Conservation (phyloP, 2,329 filamentous ascomycete species). For the Sphaerulina populicola region DNA sequence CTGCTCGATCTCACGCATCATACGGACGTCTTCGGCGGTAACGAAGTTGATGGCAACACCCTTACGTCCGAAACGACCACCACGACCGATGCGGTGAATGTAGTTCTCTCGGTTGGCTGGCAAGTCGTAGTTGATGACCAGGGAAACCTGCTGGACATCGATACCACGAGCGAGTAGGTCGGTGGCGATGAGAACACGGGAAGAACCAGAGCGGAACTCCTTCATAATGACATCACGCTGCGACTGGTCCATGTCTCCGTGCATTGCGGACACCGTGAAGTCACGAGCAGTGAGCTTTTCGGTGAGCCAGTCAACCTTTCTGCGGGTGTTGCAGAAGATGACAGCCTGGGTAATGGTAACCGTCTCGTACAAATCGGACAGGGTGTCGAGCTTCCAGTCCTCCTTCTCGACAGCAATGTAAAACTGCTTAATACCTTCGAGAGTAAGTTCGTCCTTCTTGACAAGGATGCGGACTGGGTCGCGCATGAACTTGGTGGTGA, state of each 20-base stretch:
- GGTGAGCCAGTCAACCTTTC: slow-evolving; percentile 99
- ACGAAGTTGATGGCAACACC: slow-evolving; percentile 99
- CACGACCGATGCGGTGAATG: slow-evolving; percentile 99
- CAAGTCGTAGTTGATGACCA: slow-evolving; percentile 99
- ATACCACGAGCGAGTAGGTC: slow-evolving; percentile 98
- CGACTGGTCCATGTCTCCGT: slow-evolving; percentile 97
- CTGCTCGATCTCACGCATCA: slow-evolving; percentile 99
- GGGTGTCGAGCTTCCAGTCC: slow-evolving; percentile 99
- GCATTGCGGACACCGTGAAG: slow-evolving; percentile 99
- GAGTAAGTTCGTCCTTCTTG: slow-evolving; percentile 99
- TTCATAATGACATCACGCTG: slow-evolving; percentile 99
- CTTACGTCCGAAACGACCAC: slow-evolving; percentile 99
- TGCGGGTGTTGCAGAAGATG: slow-evolving; percentile 99
- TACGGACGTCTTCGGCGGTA: slow-evolving; percentile 95
- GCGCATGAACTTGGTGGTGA: slow-evolving; percentile 99
- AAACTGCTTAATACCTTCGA: slow-evolving; percentile 99
- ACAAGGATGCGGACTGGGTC: slow-evolving; percentile 98
- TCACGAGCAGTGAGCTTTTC: slow-evolving; percentile 96
- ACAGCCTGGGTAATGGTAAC: slow-evolving; percentile 99
- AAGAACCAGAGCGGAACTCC: slow-evolving; percentile 98
- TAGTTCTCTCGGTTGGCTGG: slow-evolving; percentile 99
- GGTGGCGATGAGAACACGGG: slow-evolving; percentile 95
- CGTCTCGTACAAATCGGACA: slow-evolving; percentile 97
- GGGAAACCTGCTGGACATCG: slow-evolving; percentile 97
- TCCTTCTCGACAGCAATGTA: slow-evolving; percentile 99